Percentiles rank a stretch among this genome's conserved stretches.
Evolutionary conservation across 1,284 basidiomycete genomes (phyloP).

Genomic region (Mycena sp.): DNA sequence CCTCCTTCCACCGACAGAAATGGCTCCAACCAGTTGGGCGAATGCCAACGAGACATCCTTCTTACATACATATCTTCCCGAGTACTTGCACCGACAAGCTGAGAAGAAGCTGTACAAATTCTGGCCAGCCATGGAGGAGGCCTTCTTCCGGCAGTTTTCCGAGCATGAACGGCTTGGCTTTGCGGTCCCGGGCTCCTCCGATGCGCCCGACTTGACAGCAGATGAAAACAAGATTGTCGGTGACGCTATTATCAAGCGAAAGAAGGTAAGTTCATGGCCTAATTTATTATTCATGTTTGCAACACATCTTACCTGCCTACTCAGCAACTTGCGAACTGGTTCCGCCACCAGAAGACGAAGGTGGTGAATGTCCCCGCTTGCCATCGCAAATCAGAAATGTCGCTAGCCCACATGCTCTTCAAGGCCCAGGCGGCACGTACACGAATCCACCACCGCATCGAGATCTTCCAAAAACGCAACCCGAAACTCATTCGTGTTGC

Average conservation of each 20-base stretch:
- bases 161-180: background rate
- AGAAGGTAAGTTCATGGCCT: background rate
- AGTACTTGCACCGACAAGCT: background rate
- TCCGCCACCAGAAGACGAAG: background rate
- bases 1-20: too few species aligned
- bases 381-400: background rate
- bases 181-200: background rate
- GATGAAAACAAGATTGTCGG: background rate
- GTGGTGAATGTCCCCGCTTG: background rate
- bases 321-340: conserved; percentile 8
- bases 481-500: background rate
- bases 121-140: background rate
- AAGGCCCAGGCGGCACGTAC: background rate
- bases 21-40: background rate
- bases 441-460: conserved; percentile 5
- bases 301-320: background rate
- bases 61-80: background rate
- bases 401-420: background rate
- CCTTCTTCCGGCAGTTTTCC: background rate
- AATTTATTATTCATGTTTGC: background rate
- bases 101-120: conserved; percentile 4
- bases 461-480: conserved; percentile 11
- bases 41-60: background rate
- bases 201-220: background rate
- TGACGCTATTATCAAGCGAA: background rate